phyloP scores from a whole-genome alignment of 345 rosid species.

The Moricandia moricandioides region DNA sequence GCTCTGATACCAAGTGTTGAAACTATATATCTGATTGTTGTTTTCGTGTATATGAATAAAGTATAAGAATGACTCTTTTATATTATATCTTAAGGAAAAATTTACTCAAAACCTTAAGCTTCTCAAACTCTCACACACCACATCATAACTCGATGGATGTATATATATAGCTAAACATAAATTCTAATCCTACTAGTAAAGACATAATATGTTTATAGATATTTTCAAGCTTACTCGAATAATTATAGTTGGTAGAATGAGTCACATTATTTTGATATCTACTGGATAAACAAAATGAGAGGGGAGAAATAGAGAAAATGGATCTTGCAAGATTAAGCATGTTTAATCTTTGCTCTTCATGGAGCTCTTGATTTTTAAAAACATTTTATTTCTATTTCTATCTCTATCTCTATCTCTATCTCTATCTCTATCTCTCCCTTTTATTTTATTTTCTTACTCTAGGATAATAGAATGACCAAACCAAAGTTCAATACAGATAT shows the following conservation, averaged over 20 bases:
- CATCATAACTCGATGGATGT: too few relatives aligned
- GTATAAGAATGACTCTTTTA: too few relatives aligned
- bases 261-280: neutral
- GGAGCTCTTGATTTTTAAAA: neutral
- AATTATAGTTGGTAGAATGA: neutral
- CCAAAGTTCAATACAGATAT: neutral
- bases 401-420: neutral
- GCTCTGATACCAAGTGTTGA: too few relatives aligned
- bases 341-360: neutral
- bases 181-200: too few relatives aligned
- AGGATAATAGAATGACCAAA: neutral
- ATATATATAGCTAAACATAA: too few relatives aligned
- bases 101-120: too few relatives aligned
- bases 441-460: neutral
- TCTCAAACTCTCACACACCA: too few relatives aligned
- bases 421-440: neutral
- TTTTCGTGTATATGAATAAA: too few relatives aligned
- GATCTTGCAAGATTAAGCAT: neutral
- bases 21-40: too few relatives aligned
- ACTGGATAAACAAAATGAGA: neutral
- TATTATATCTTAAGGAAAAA: too few relatives aligned
- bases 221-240: too few relatives aligned
- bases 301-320: neutral
- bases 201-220: too few relatives aligned
- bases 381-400: neutral